These are phyloP conservation scores for Colletotrichum somersetense DNA, from an alignment of 2,329 filamentous ascomycete species.

Conservation along the genomic window DNA sequence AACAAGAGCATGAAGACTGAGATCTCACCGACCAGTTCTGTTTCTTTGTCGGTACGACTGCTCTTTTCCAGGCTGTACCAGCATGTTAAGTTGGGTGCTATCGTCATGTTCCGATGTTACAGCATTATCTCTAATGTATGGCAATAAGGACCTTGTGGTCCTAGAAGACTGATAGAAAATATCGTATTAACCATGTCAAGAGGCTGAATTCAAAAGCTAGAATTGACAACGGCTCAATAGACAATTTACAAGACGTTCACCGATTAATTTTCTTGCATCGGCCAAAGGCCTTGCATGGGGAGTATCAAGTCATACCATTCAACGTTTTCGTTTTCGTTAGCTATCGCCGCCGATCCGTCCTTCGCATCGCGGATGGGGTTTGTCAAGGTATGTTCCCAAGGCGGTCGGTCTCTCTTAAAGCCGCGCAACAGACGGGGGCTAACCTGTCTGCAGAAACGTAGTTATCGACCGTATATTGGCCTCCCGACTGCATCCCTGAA, in stretches of 20 bases:
- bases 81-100: neutral
- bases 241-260: neutral
- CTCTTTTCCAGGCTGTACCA: neutral
- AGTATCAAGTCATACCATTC: neutral
- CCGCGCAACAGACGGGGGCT: too few species aligned
- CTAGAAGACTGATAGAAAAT: neutral
- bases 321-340: conserved; percentile 10
- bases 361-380: conserved; percentile 5
- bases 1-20: neutral
- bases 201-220: too few species aligned
- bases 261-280: neutral
- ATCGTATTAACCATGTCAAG: neutral
- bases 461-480: neutral
- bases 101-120: neutral
- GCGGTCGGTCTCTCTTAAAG: too few species aligned
- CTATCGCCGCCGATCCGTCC: neutral
- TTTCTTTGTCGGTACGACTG: neutral
- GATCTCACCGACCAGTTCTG: too few species aligned
- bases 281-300: neutral
- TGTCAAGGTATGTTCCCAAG: too few species aligned
- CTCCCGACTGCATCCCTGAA: neutral
- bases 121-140: neutral
- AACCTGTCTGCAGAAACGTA: neutral
- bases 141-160: neutral
- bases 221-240: too few species aligned